Conservation (phyloP, 2,329 filamentous ascomycete genomes). For the Geosmithia putterillii region DNA sequence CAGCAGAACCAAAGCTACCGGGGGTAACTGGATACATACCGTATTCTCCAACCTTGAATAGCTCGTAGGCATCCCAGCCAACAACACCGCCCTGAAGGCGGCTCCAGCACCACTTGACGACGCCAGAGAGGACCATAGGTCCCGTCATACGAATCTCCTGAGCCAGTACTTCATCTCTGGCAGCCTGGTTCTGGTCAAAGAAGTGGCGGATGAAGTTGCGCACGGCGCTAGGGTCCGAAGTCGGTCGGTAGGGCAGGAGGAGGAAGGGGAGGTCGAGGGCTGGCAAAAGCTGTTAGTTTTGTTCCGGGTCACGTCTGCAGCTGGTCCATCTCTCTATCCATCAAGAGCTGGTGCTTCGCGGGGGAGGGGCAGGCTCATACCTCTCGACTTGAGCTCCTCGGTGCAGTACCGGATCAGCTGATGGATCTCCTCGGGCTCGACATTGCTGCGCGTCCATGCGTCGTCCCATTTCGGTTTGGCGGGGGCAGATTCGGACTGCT, state of each 20-base stretch:
- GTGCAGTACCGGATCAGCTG: constrained; percentile 79
- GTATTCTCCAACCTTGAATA: constrained; percentile 89
- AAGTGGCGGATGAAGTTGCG: constrained; percentile 88
- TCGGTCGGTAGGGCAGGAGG: constrained; percentile 85
- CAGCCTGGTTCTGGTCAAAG: constrained; percentile 58
- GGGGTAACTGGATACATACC: constrained; percentile 37
- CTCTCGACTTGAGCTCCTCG: constrained; percentile 84
- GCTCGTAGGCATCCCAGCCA: constrained; percentile 92
- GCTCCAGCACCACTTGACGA: constrained; percentile 98
- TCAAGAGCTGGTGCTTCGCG: background rate
- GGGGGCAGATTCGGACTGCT: constrained; percentile 37
- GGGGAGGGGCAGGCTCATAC: constrained; percentile 38
- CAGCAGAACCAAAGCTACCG: too few species aligned
- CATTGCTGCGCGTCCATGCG: constrained; percentile 69
- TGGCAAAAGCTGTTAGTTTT: constrained; percentile 20
- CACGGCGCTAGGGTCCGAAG: constrained; percentile 81
- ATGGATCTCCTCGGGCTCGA: constrained; percentile 83
- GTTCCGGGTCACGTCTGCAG: background rate
- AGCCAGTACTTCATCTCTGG: constrained; percentile 57
- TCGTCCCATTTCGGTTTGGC: constrained; percentile 75
- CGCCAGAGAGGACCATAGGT: constrained; percentile 87
- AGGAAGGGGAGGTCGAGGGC: constrained; percentile 86
- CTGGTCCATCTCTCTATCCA: background rate
- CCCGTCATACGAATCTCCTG: constrained; percentile 89
- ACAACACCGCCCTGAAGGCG: constrained; percentile 83